Base-by-base conservation (phyloP, 805 yeast species). In the Myxozyma geophila region DNA sequence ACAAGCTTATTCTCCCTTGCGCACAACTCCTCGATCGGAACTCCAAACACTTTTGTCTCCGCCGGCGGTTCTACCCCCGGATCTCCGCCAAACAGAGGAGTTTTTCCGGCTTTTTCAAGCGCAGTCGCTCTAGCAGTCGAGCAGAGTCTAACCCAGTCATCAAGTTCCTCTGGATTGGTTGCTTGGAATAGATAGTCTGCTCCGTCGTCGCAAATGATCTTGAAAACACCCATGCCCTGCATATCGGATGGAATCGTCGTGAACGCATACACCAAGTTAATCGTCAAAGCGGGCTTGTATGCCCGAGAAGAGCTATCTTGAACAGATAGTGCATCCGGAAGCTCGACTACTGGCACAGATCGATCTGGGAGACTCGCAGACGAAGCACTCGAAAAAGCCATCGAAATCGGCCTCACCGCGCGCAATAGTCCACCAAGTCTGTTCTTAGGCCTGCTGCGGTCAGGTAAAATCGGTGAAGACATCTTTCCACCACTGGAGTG, bases 1-100 rank as follows among this genome's bases (percentile, higher is more conserved):
- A 86, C 78, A 1, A 76, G 66, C 0, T 85, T 76, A 9, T 82
- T 78, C 69, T 91, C 96, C 56, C 96, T 80, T 59, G 80, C 83
- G 74, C 97, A 91, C 3, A 92, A 83, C 67, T 85, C 85, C 40
- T 81, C 83, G 41, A 93, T 78, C 1, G 98, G 97, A 52, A 92
- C 88, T 13, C 98, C 98, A 80, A 92, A 93, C 1, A 93, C 89
- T 67, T 40, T 55, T 7, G 59, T 55, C 36, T 55, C 53, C 9
- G 46, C 13, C 79, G 54, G 47, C n/a, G 56, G 19, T 6, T 49
- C 37, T 8, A 2, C 35, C 19, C 21, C 50, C 2, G 33, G 36
- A 7, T 23, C 47, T 12, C 44, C 49, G n/a, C 51, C 51, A 33
- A 36, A 19, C 1, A 39, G 17, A 28, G 59, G 46, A 19, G 50